Conservation (phyloP, 331 rosid species). For the Phaseolus coccineus region DNA sequence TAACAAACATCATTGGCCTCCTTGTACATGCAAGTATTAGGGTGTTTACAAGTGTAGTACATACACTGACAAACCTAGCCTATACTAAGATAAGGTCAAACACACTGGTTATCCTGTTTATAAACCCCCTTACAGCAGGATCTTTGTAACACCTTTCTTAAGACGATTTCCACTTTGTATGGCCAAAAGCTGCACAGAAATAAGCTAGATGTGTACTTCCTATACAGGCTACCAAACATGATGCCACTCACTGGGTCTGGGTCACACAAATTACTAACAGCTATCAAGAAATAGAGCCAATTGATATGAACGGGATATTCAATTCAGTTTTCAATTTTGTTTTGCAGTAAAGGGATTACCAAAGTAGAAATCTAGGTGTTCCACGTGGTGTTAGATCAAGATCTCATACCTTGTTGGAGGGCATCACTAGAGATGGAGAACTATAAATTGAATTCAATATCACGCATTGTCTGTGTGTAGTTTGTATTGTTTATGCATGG, state of each 20-base stretch:
- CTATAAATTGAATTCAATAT: not conserved
- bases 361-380: not conserved
- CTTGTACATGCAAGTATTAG: not conserved
- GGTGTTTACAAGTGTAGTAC: not conserved
- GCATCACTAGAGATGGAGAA: not conserved
- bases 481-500: not conserved
- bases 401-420: not conserved
- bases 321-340: not conserved
- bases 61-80: not conserved
- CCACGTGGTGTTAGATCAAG: not conserved
- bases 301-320: not conserved
- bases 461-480: not conserved
- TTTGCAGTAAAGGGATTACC: not conserved
- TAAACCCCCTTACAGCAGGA: not conserved
- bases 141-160: not conserved
- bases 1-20: not conserved
- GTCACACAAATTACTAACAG: not conserved
- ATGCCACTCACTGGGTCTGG: not conserved
- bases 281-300: not conserved
- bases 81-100: not conserved
- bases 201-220: conserved; percentile 8
- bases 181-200: not conserved
- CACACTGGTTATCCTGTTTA: not conserved
- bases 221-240: not conserved
- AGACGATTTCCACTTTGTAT: not conserved